Evolutionary conservation across 1,284 basidiomycete species (phyloP).

Genomic region (Pulveroboletus sp.): DNA sequence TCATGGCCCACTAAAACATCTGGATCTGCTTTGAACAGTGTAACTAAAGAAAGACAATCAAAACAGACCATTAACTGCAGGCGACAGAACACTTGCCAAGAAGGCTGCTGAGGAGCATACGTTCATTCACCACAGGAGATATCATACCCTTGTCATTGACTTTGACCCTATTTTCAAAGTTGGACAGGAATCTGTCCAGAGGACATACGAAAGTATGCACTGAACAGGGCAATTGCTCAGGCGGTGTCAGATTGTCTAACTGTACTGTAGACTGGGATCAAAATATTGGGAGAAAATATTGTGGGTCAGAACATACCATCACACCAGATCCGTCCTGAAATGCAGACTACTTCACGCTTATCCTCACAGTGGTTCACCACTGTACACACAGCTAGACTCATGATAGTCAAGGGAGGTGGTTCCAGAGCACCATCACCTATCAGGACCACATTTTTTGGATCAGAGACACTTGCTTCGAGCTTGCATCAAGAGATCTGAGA

Average conservation of each 20-base stretch:
- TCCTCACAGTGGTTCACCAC: slow-evolving; percentile 95
- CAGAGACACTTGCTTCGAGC: slow-evolving; percentile 80
- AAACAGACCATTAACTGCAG: not conserved
- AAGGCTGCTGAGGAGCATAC: slow-evolving; percentile 80
- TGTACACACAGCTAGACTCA: slow-evolving; percentile 87
- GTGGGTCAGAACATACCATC: slow-evolving; percentile 55
- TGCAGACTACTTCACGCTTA: slow-evolving; percentile 89
- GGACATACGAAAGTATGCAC: slow-evolving; percentile 92
- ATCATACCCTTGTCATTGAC: slow-evolving; percentile 69
- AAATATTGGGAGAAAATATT: not conserved
- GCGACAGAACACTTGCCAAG: slow-evolving; percentile 48
- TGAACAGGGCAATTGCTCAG: slow-evolving; percentile 81
- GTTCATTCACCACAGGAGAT: slow-evolving; percentile 78
- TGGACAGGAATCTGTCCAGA: slow-evolving; percentile 83
- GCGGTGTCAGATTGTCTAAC: slow-evolving; percentile 87
- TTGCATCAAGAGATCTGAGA: slow-evolving; percentile 91
- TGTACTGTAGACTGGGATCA: slow-evolving; percentile 48
- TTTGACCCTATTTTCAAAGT: slow-evolving; percentile 73
- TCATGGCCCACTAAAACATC: slow-evolving; percentile 96
- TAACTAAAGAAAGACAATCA: slow-evolving; percentile 45
- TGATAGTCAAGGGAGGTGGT: slow-evolving; percentile 85
- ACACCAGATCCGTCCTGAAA: slow-evolving; percentile 84
- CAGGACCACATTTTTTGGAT: slow-evolving; percentile 88
- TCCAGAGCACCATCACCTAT: slow-evolving; percentile 80
- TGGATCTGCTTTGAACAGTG: slow-evolving; percentile 85